phyloP scores from a whole-genome alignment of 129 eudicot genomes.

The Sambucus nigra region DNA sequence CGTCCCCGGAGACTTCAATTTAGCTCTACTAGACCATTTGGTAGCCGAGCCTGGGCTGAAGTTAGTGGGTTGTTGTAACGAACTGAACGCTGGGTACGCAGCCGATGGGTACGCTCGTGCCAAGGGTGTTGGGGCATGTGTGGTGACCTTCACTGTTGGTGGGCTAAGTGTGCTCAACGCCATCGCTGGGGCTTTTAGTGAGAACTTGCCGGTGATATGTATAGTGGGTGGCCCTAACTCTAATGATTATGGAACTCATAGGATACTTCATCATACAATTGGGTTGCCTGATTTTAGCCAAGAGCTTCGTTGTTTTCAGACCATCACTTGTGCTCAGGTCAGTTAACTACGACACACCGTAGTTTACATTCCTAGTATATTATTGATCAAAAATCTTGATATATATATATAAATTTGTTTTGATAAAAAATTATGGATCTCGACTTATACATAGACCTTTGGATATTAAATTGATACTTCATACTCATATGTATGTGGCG shows the following conservation, averaged over 20 bases:
- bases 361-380: no score
- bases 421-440: no score
- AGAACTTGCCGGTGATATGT: slow-evolving; percentile 83
- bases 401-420: no score
- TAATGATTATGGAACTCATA: slow-evolving; percentile 68
- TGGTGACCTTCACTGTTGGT: slow-evolving; percentile 86
- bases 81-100: slow-evolving; percentile 88
- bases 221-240: slow-evolving; percentile 89
- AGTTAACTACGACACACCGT: no score
- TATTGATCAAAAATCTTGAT: no score
- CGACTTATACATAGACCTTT: no score
- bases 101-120: slow-evolving; percentile 93
- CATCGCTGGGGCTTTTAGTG: slow-evolving; percentile 87
- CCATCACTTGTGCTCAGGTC: slow-evolving; percentile 80
- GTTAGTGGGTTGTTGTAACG: slow-evolving; percentile 80
- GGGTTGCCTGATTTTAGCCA: slow-evolving; percentile 75
- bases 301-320: slow-evolving; percentile 64
- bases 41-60: slow-evolving; percentile 60
- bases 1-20: slow-evolving; percentile 81
- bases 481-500: no score
- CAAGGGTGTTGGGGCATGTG: slow-evolving; percentile 84
- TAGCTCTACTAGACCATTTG: slow-evolving; percentile 66
- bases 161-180: slow-evolving; percentile 85
- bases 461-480: no score
- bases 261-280: slow-evolving; percentile 77